These are phyloP conservation scores for Priceomyces carsonii DNA, from an alignment of 805 yeast genomes.

Conservation along the genomic window DNA sequence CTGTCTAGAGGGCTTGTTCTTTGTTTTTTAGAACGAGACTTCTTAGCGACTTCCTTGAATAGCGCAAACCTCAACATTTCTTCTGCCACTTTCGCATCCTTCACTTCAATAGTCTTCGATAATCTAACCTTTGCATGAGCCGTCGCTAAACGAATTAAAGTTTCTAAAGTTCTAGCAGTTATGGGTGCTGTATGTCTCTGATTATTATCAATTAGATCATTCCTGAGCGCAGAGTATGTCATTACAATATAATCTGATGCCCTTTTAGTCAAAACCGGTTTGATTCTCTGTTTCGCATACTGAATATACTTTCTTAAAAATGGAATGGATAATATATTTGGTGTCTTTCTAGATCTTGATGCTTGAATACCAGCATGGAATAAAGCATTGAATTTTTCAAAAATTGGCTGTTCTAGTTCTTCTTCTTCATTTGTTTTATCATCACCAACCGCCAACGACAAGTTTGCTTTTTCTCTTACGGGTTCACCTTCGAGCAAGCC, in stretches of 20 bases:
- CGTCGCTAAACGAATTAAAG: conserved; percentile 89
- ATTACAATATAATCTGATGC: conserved; percentile 83
- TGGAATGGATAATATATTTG: conserved; percentile 61
- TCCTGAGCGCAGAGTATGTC: conserved; percentile 79
- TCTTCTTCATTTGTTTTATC: conserved; percentile 45
- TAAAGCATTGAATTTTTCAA: conserved; percentile 78
- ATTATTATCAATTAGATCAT: conserved; percentile 60
- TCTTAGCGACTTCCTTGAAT: conserved; percentile 67
- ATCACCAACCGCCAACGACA: conserved; percentile 82
- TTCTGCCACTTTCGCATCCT: conserved; percentile 86
- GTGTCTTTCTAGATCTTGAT: conserved; percentile 22
- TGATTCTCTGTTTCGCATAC: conserved; percentile 85
- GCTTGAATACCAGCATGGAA: conserved; percentile 73
- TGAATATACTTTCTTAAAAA: conserved; percentile 91
- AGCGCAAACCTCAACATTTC: conserved; percentile 81
- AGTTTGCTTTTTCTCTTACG: conserved; percentile 69
- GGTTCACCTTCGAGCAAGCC: conserved; percentile 95
- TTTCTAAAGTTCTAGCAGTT: conserved; percentile 97
- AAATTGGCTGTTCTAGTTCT: conserved; percentile 60
- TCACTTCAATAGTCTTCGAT: conserved; percentile 67
- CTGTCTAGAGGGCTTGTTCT: conserved; percentile 17
- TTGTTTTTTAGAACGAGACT: conserved; percentile 33
- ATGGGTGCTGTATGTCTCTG: conserved; percentile 87
- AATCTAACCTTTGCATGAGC: conserved; percentile 97
- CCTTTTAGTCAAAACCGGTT: conserved; percentile 73